Evolutionary conservation across 768 basidiomycete genomes (phyloP).

Genomic region (Termitomyces sp.): DNA sequence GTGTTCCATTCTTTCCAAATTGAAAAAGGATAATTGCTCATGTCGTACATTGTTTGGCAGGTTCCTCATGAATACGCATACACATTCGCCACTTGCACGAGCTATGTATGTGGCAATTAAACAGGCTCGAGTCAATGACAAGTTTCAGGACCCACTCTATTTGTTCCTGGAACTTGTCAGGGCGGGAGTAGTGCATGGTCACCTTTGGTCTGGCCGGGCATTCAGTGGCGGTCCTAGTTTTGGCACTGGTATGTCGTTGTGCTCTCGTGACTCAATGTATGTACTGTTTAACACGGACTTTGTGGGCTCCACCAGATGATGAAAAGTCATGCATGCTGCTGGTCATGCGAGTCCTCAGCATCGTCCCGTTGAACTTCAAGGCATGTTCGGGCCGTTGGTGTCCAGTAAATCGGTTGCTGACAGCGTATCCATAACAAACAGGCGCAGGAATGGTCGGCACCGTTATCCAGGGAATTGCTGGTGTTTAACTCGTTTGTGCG

Average conservation of each 20-base stretch:
- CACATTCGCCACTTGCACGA: slow-evolving; percentile 83
- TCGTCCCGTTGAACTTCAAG: slow-evolving; percentile 93
- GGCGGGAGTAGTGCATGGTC: slow-evolving; percentile 95
- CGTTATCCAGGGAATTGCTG: slow-evolving; percentile 90
- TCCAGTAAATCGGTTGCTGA: slow-evolving; percentile 1
- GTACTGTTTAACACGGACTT: slow-evolving; percentile 16
- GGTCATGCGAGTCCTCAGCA: slow-evolving; percentile 94
- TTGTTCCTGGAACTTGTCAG: slow-evolving; percentile 92
- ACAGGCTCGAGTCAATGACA: slow-evolving; percentile 84
- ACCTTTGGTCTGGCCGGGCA: slow-evolving; percentile 80
- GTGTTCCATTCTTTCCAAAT: slow-evolving; percentile 4
- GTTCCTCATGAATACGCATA: slow-evolving; percentile 85
- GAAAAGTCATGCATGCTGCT: slow-evolving; percentile 93
- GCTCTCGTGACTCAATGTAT: slow-evolving; percentile 23
- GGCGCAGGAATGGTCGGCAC: slow-evolving; percentile 92
- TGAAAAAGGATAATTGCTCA: slow-evolving; percentile 6
- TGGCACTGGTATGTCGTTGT: slow-evolving; percentile 62
- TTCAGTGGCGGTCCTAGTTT: slow-evolving; percentile 96
- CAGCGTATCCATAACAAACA: slow-evolving; percentile 22
- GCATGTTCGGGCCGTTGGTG: slow-evolving; percentile 36
- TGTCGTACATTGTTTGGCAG: slow-evolving; percentile 32
- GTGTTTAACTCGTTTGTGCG: slow-evolving; percentile 99
- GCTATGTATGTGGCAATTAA: slow-evolving; percentile 86
- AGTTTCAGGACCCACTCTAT: slow-evolving; percentile 96
- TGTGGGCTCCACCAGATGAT: slow-evolving; percentile 53